Conservation (phyloP, 176 grass and related monocot genomes). For the Chloris gayana region DNA sequence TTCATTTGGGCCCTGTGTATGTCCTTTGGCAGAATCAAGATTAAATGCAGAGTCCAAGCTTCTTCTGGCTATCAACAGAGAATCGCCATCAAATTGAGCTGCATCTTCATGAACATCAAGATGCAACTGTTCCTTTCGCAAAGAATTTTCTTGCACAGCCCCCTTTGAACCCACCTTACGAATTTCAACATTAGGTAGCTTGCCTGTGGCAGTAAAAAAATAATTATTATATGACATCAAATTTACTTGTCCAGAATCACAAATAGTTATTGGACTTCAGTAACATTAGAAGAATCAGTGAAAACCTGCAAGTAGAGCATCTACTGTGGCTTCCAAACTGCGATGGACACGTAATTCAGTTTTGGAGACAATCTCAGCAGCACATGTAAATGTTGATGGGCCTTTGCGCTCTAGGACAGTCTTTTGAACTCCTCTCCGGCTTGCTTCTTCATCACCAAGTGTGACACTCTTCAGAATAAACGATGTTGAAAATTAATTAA, state of each 20-base stretch:
- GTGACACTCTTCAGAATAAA: slow-evolving; percentile 68
- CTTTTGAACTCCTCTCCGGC: slow-evolving; percentile 81
- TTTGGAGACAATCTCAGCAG: slow-evolving; percentile 91
- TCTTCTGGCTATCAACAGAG: slow-evolving; percentile 43
- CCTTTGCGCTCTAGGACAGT: slow-evolving; percentile 83
- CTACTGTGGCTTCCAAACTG: slow-evolving; percentile 77
- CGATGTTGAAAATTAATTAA: slow-evolving; percentile 14
- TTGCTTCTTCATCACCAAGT: slow-evolving; percentile 92
- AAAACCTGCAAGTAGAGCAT: slow-evolving; percentile 89
- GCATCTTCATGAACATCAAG: slow-evolving; percentile 28
- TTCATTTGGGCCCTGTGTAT: slow-evolving; percentile 54
- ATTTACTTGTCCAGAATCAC: background rate
- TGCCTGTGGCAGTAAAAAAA: slow-evolving; percentile 56
- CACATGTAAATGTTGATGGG: slow-evolving; percentile 87
- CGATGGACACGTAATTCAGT: slow-evolving; percentile 73
- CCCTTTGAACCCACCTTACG: slow-evolving; percentile 58
- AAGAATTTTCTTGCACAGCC: slow-evolving; percentile 37
- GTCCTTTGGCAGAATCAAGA: slow-evolving; percentile 58
- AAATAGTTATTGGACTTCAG: background rate
- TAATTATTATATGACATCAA: background rate
- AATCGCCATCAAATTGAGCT: slow-evolving; percentile 21
- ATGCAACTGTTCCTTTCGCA: slow-evolving; percentile 40
- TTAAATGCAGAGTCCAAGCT: slow-evolving; percentile 47
- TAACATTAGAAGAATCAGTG: slow-evolving; percentile 18
- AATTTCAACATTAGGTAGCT: slow-evolving; percentile 70